These are phyloP conservation scores for Eragrostis nindensis DNA, from an alignment of 176 grass and related monocot genomes.

Conservation along the genomic window DNA sequence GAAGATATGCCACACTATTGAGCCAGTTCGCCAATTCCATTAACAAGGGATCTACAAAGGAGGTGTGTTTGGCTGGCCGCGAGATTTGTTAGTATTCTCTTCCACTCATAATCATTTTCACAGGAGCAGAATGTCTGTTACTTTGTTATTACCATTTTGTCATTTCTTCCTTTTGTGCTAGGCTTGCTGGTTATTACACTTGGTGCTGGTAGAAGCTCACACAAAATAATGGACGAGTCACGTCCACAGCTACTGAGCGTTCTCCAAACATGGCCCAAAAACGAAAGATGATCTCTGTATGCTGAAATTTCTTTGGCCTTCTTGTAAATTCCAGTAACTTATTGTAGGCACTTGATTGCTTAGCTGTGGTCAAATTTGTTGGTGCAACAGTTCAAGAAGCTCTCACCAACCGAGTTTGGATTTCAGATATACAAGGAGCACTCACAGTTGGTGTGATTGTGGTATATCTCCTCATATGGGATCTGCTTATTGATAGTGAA, in stretches of 20 bases:
- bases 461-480: no score
- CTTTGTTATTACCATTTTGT: slow-evolving; percentile 21
- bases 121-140: neutral
- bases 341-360: no score
- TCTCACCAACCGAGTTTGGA: no score
- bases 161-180: slow-evolving; percentile 28
- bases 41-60: slow-evolving; percentile 77
- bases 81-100: slow-evolving; percentile 53
- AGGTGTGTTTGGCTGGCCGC: slow-evolving; percentile 65
- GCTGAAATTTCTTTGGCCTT: neutral
- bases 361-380: no score
- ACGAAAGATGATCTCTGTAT: slow-evolving; percentile 75
- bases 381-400: no score
- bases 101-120: neutral
- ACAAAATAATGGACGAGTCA: slow-evolving; percentile 80
- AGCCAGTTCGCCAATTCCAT: slow-evolving; percentile 66
- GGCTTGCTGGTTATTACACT: slow-evolving; percentile 75
- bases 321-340: neutral
- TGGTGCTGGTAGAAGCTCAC: slow-evolving; percentile 55
- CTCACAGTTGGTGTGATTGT: no score
- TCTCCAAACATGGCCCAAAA: slow-evolving; percentile 65
- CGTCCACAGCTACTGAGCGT: no score
- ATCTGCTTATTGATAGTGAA: no score
- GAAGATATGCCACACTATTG: slow-evolving; percentile 61
- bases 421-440: no score